phyloP scores from a whole-genome alignment of 164 flowering plant genomes.

The Malania oleifera region DNA sequence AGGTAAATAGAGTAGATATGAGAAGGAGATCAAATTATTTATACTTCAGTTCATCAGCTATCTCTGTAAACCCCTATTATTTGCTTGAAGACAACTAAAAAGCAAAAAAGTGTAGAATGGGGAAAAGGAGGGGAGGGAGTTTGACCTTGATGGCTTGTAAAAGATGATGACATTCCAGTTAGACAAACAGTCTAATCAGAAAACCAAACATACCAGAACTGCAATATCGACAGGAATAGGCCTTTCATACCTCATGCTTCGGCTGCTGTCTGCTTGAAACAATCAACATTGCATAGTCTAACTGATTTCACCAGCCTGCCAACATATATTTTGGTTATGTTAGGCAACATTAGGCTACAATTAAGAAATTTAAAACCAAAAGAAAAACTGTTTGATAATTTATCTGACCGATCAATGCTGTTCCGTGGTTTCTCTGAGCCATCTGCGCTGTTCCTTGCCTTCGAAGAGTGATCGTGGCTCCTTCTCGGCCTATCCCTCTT shows the following conservation, averaged over 20 bases:
- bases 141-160: no score
- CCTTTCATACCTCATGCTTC: background rate
- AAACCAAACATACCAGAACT: no score
- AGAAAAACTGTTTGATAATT: slow-evolving; percentile 26
- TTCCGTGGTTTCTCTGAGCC: background rate
- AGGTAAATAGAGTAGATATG: no score
- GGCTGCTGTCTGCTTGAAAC: background rate
- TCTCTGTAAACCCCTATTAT: no score
- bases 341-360: background rate
- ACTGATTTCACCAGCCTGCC: background rate
- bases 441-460: background rate
- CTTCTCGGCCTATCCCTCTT: slow-evolving; percentile 2
- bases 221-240: no score
- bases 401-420: background rate
- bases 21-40: no score
- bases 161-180: no score
- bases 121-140: no score
- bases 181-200: no score
- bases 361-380: background rate
- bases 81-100: no score
- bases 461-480: background rate
- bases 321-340: background rate
- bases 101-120: no score
- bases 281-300: background rate
- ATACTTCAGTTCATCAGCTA: no score